Evolutionary conservation across 2,329 filamentous ascomycete genomes (phyloP), one percentile per base, ranked within the genome.

Genomic region (Curvularia eragrostidis): DNA sequence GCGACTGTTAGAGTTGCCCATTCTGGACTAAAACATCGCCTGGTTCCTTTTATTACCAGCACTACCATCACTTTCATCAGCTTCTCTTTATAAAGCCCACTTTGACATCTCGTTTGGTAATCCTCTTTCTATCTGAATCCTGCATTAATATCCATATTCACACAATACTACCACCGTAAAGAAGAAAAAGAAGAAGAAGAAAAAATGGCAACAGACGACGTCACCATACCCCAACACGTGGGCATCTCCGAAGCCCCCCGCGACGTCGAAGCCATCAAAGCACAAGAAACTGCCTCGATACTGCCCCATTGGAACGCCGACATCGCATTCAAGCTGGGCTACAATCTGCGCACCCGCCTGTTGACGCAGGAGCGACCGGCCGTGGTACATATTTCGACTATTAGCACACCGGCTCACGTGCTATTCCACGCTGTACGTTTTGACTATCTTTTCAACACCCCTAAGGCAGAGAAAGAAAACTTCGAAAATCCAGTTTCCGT

Each of bases 351-450:
- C 66, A 83, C 80, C 5, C 83, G 87, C 15, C 83, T 91, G 5
- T 75, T 84, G 10, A 77, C 82, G 3, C 80, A 85, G 56, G 52
- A 56, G 24, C 80, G 82, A 32, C 83, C 87, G 0, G 79, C 82
- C n/a, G 79, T 89, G 12, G 83, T 91, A 68, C 83, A 84, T 68
- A 89, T 91, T 74, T 78, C 82, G n/a, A 69, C 63, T 79, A 85
- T 46, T 80, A 85, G 56, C 82, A 84, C 75, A 26, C 68, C 66
- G 68, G 77, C 26, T 5, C 88, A 90, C 64, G 78, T 87, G 2
- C 77, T 93, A 23, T 94, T 91, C 80, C 90, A 93, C 72, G 80
- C 81, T 52, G 85, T 84, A 44, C 19, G 53, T 43, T n/a, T 23
- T 12, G 19, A n/a, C n/a, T 32, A 8, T 10, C 10, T 19, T 13